These are phyloP conservation scores for Hymenoscyphus occultus DNA, from an alignment of 2,329 filamentous ascomycete species.

Conservation along the genomic window DNA sequence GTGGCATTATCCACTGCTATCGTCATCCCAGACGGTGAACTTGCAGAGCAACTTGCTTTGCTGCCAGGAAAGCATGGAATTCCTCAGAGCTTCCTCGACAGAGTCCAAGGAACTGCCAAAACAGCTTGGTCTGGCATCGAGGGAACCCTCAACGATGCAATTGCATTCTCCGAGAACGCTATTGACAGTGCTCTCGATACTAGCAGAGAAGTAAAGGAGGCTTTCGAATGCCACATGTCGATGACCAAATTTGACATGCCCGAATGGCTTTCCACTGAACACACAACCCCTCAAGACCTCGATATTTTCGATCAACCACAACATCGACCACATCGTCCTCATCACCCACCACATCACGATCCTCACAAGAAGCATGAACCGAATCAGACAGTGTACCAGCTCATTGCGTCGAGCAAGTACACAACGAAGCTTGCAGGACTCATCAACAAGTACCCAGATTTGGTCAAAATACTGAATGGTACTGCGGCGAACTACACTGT, in stretches of 20 bases:
- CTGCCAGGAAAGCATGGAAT: conserved; percentile 31
- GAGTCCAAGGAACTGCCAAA: conserved; percentile 37
- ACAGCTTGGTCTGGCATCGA: conserved; percentile 29
- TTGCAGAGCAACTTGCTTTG: conserved; percentile 43
- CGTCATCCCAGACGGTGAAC: conserved; percentile 50
- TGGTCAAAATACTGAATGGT: conserved; percentile 71
- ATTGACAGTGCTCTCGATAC: conserved; percentile 34
- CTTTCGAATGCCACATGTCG: conserved; percentile 33
- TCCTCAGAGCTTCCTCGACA: conserved; percentile 34
- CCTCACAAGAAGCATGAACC: conserved; percentile 34
- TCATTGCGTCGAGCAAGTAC: conserved; percentile 72
- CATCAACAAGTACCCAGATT: conserved; percentile 68
- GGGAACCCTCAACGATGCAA: conserved; percentile 29
- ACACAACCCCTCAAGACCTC: conserved; percentile 37
- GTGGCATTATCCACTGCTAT: conserved; percentile 49
- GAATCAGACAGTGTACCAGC: conserved; percentile 67
- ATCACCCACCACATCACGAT: conserved; percentile 31
- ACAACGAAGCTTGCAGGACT: conserved; percentile 74
- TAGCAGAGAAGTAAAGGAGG: conserved; percentile 22
- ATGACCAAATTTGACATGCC: conserved; percentile 36
- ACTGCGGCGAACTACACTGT: conserved; percentile 74
- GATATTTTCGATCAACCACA: conserved; percentile 24
- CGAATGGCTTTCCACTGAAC: conserved; percentile 36
- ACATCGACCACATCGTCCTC: conserved; percentile 27
- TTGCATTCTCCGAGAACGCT: conserved; percentile 31